A percentile compares a stretch with the other conserved stretches of the same genome.
phyloP scores from a whole-genome alignment of 2,329 filamentous ascomycete genomes.

The Aspergillus unguis region DNA sequence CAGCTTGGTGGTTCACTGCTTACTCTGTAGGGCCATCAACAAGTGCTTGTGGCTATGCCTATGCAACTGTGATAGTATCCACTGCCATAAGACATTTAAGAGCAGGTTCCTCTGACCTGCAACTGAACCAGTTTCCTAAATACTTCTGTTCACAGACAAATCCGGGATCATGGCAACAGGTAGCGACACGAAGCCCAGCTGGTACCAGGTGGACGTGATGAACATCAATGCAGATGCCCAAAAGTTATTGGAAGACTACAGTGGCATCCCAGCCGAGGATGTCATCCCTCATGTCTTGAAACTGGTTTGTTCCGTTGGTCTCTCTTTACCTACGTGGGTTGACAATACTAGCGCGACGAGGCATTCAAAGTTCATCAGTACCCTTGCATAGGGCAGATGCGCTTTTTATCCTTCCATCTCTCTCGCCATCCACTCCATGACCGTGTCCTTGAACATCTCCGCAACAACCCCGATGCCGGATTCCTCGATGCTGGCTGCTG shows the following conservation, averaged over 20 bases:
- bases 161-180: neutral
- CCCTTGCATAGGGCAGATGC: conserved; percentile 20
- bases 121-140: neutral
- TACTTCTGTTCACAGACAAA: neutral
- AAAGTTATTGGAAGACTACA: conserved; percentile 17
- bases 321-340: neutral
- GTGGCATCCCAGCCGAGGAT: conserved; percentile 13
- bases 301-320: conserved; percentile 5
- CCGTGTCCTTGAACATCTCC: conserved; percentile 10
- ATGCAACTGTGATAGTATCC: neutral
- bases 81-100: too few relatives aligned
- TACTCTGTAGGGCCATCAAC: too few relatives aligned
- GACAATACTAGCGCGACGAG: conserved; percentile 12
- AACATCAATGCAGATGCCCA: conserved; percentile 19
- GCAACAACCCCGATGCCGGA: conserved; percentile 7
- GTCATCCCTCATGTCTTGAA: conserved; percentile 17
- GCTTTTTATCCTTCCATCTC: conserved; percentile 19
- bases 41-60: neutral
- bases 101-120: neutral
- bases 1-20: neutral
- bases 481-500: conserved; percentile 21
- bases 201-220: conserved; percentile 17
- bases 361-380: conserved; percentile 17
- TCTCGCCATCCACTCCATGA: conserved; percentile 13
- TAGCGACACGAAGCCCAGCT: conserved; percentile 2